Conservation (phyloP, 768 basidiomycete species). For the Crepidotus variabilis region DNA sequence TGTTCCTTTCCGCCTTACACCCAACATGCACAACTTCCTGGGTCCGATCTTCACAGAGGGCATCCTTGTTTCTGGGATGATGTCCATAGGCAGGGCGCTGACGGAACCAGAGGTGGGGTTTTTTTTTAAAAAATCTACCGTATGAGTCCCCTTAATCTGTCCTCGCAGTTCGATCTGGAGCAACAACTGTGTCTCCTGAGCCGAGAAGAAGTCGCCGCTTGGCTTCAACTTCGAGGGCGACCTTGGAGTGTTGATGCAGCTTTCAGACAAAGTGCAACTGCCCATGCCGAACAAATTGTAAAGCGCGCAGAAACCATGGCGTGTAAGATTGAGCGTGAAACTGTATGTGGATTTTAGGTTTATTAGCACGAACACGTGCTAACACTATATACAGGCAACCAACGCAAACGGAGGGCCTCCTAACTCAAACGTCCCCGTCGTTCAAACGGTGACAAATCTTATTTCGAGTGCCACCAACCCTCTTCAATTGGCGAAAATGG, state of each 20-base stretch:
- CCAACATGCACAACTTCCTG: constrained; percentile 92
- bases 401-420: constrained; percentile 31
- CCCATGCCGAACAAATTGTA: constrained; percentile 65
- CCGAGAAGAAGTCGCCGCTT: constrained; percentile 86
- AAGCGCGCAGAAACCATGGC: constrained; percentile 81
- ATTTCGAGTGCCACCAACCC: constrained; percentile 88
- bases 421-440: constrained; percentile 47
- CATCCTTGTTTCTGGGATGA: constrained; percentile 77
- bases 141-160: not conserved
- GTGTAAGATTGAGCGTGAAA: constrained; percentile 83
- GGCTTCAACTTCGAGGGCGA: constrained; percentile 59
- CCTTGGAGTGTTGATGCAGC: constrained; percentile 53
- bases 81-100: constrained; percentile 87
- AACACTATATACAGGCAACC: constrained; percentile 21
- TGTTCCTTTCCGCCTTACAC: constrained; percentile 96
- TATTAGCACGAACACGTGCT: not conserved
- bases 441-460: constrained; percentile 79
- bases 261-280: constrained; percentile 51
- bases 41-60: constrained; percentile 90
- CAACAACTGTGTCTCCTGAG: constrained; percentile 89
- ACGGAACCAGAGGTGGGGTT: constrained; percentile 82
- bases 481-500: constrained; percentile 78
- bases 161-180: constrained; percentile 79
- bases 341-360: constrained; percentile 39
- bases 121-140: not conserved